A percentile compares a stretch with the other conserved stretches of the same genome.
phyloP scores from a whole-genome alignment of 345 rosid genomes.

The Moricandia arvensis region DNA sequence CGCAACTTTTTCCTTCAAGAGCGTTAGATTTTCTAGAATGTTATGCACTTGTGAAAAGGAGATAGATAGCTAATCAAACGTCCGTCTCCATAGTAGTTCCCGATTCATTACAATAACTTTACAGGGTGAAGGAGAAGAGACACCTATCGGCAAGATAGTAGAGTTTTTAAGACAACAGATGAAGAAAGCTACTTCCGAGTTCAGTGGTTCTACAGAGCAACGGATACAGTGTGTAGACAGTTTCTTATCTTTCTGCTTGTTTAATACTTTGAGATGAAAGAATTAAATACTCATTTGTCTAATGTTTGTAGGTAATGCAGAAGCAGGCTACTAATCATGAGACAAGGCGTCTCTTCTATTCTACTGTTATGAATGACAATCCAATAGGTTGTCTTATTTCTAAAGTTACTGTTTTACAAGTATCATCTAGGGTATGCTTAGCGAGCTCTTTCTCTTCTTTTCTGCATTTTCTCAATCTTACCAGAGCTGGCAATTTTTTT shows the following conservation, averaged over 20 bases:
- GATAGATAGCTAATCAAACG: neutral
- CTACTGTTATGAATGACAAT: constrained; percentile 90
- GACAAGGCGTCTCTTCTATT: constrained; percentile 75
- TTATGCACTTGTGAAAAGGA: neutral
- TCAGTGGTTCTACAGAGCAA: constrained; percentile 93
- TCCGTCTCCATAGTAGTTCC: constrained; percentile 15
- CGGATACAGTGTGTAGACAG: constrained; percentile 69
- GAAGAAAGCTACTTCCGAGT: constrained; percentile 77
- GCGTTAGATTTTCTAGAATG: constrained; percentile 9
- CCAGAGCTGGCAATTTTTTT: constrained; percentile 8
- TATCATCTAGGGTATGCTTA: constrained; percentile 56
- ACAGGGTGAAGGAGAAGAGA: constrained; percentile 67
- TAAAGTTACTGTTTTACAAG: constrained; percentile 59
- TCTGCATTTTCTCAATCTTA: neutral
- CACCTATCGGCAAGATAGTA: constrained; percentile 66
- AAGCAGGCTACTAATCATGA: constrained; percentile 63
- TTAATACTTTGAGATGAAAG: constrained; percentile 17
- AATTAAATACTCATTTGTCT: constrained; percentile 10
- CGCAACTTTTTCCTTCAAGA: constrained; percentile 6
- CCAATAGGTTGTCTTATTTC: constrained; percentile 76
- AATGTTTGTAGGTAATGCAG: constrained; percentile 58
- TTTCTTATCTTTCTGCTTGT: constrained; percentile 18
- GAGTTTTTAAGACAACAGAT: constrained; percentile 75
- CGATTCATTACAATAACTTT: constrained; percentile 23
- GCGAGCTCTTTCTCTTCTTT: constrained; percentile 1